Evolutionary conservation across 805 yeast species (phyloP).

Genomic region (Yarrowia sp.): DNA sequence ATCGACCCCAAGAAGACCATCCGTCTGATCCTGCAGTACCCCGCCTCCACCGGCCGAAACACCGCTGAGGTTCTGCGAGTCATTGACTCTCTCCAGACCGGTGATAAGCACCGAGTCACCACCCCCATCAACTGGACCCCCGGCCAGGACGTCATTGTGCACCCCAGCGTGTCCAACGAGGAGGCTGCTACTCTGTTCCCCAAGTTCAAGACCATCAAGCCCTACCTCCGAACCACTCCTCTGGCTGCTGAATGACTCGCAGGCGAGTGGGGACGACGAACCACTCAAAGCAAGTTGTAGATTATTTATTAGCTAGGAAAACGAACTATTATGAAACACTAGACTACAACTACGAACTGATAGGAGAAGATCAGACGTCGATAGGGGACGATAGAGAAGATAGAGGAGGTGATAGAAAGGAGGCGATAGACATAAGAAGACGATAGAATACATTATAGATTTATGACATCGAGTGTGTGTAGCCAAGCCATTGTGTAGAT

Average conservation of each 20-base stretch:
- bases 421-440: too few relatives aligned
- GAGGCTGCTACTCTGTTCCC: slow-evolving; percentile 87
- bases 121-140: slow-evolving; percentile 93
- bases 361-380: not conserved
- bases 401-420: not conserved
- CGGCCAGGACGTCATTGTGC: slow-evolving; percentile 93
- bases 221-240: slow-evolving; percentile 81
- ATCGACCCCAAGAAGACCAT: slow-evolving; percentile 92
- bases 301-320: slow-evolving; percentile 36
- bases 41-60: slow-evolving; percentile 95
- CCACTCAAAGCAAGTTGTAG: slow-evolving; percentile 38
- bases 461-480: too few relatives aligned
- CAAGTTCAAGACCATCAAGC: slow-evolving; percentile 86
- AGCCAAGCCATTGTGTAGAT: too few relatives aligned
- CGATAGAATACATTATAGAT: too few relatives aligned
- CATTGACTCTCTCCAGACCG: slow-evolving; percentile 85
- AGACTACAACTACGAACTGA: not conserved
- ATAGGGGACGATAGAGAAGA: not conserved
- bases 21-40: slow-evolving; percentile 86
- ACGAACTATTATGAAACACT: not conserved
- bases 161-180: slow-evolving; percentile 84
- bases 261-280: slow-evolving; percentile 33
- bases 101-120: slow-evolving; percentile 86
- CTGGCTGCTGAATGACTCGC: slow-evolving; percentile 42
- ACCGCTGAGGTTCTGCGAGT: slow-evolving; percentile 92